A percentile compares a stretch with the other conserved stretches of the same genome.
These are phyloP conservation scores for Pestalotiopsis sp. DNA, from an alignment of 2,329 filamentous ascomycete genomes.

Conservation along the genomic window DNA sequence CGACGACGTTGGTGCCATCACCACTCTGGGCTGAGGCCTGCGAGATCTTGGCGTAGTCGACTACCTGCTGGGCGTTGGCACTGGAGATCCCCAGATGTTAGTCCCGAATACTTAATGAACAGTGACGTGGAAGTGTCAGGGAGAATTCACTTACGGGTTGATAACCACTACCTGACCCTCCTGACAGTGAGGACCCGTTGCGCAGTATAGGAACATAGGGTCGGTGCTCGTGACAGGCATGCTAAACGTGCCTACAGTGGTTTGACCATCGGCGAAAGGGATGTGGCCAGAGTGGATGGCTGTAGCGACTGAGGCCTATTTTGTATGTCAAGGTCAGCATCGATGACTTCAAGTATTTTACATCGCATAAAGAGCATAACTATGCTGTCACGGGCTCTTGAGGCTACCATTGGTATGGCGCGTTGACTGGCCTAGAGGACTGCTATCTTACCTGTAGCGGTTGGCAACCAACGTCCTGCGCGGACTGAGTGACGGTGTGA, in stretches of 20 bases:
- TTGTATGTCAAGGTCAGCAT: neutral
- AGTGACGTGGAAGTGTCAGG: neutral
- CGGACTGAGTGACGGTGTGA: conserved; percentile 45
- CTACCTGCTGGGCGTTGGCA: conserved; percentile 28
- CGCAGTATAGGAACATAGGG: conserved; percentile 55
- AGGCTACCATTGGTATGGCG: no score
- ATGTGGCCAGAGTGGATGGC: conserved; percentile 45
- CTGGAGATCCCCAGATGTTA: conserved; percentile 18
- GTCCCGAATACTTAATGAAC: neutral
- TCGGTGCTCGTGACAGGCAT: conserved; percentile 46
- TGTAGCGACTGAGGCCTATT: conserved; percentile 23
- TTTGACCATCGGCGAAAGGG: conserved; percentile 37
- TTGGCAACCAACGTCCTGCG: conserved; percentile 36
- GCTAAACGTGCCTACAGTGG: conserved; percentile 46
- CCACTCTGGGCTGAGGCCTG: conserved; percentile 23
- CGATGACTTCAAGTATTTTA: neutral
- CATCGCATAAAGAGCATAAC: neutral
- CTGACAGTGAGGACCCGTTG: conserved; percentile 50
- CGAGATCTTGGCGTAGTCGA: conserved; percentile 29
- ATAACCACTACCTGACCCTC: conserved; percentile 53
- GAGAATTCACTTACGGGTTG: conserved; percentile 42
- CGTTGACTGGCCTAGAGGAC: neutral
- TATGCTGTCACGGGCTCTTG: neutral
- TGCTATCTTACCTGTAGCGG: conserved; percentile 33
- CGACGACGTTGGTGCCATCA: conserved; percentile 29